Base-by-base conservation (phyloP, 805 yeast species). In the Pichia membranifaciens region DNA sequence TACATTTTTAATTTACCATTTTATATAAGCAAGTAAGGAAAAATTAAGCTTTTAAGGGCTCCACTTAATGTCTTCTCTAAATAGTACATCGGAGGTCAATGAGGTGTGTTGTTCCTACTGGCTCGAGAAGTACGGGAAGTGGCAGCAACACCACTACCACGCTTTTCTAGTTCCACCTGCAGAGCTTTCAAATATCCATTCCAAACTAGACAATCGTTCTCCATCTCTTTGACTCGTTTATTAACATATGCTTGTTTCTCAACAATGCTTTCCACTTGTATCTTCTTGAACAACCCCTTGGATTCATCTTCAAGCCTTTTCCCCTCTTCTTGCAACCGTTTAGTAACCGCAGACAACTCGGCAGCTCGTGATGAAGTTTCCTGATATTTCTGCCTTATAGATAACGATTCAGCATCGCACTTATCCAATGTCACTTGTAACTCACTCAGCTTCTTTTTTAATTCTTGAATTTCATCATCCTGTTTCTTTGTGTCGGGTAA, bases 341-440 rank as follows among this genome's bases (percentile, higher is more conserved):
- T 58, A 3, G 67, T 34, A 6, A 36, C 28, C 3, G 59, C 55
- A 1, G 78, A 68, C 40, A 61, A 50, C 34, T 71, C 75, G 0
- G 78, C 78, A 3, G 81, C 81, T n/a, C 52, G 44, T 1, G 77
- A 65, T 0, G 82, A 76, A 7, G 57, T 57, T 4, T 49, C 41
- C 57, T 77, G 82, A 53, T 78, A 78, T n/a, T 60, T 47, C 1
- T 50, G 35, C 49, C 83, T 59, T 25, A 73, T 53, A 4, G 44
- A 48, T 16, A 59, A 62, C 23, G 66, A 71, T 25, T 60, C 46
- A 1, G 42, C 39, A 15, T 56, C 51, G 13, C 59, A 31, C 41
- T 55, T 43, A 7, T 23, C 16, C 8, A 52, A 37, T 12, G 39
- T 31, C 1, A 31, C 12, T 21, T 58, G 57, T 28, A 58, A 28